Evolutionary conservation across 1,284 basidiomycete species (phyloP), one percentile per base, ranked within the genome.

Genomic region (Ustilago esculenta): DNA sequence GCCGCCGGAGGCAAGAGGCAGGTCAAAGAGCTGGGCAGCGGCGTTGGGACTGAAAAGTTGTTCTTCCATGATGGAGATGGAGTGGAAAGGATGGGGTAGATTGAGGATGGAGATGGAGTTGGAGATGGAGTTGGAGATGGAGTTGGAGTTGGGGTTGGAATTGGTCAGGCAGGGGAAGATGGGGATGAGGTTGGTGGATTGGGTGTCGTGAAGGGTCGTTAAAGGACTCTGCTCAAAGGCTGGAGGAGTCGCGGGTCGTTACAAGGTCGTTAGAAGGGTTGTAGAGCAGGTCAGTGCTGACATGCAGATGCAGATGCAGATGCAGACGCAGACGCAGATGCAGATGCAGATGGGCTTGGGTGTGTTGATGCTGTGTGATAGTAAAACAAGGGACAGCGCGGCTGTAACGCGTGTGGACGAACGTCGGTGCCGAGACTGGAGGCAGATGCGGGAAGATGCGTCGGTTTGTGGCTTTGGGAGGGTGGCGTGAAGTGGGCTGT

Each of bases 21-120:
- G 50, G 42, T 72, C 65, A 49, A 72, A 68, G 37, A 59, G 58
- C 21, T 66, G 53, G 17, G 56, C 48, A 11, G 60, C 48, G 25
- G 51, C 35, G 46, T 39, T 69, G 37, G 55, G 57, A 42, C 57
- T 66, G 50, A 73, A 73, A 35, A 70, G 68, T 42, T 70, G 66
- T 18, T 73, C 71, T 35, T 69, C 71, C 71, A 73, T 73, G 29
- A n/a, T n/a, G n/a, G 20, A 17, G 29, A 36, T 23, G n/a, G 39
- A 34, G 40, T 29, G 27, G 27, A 7, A 29, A 29, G 6, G n/a
- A n/a, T n/a, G n/a, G n/a, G n/a, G n/a, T 4, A 15, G n/a, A 34
- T 11, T 42, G 25, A 42, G 41, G 4, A 24, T n/a, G 23, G 4
- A 32, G 21, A 17, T 15, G 33, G 17, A n/a, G n/a, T 20, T 27